Base-by-base conservation (phyloP, 306 rosid genomes). In the Cucurbita argyrosperma region DNA sequence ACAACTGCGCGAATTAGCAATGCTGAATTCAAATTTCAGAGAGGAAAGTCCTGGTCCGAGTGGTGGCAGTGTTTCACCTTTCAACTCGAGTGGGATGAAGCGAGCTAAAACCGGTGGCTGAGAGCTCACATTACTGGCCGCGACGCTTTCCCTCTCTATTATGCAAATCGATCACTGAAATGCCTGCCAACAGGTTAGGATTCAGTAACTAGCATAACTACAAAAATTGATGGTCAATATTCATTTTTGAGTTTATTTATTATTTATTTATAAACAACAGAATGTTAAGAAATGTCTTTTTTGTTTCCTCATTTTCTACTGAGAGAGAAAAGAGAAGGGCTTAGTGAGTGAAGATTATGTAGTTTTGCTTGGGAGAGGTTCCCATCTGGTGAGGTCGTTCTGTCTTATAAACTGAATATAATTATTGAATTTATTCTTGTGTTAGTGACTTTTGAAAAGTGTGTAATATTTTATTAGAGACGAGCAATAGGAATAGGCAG, bases 371-470 rank as follows among this genome's bases (percentile, higher is more conserved):
- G 57, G 45, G 60, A 49, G 43, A 5, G 71, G 71, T 8, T 64
- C n/a, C 14, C 42, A 42, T 64, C 23, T 87, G 88, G 83, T 85
- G 82, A 84, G 84, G 81, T 85, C 80, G 84, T 80, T 82, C 80
- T 73, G 68, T 74, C 52, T 56, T 83, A 82, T 75, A 80, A 82
- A 79, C 82, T 78, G 80, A 19, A 87, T 88, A 81, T 85, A 85
- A 83, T 88, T 90, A 92, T 92, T 92, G 96, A 89, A 92, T 92
- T 92, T 88, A 92, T 92, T 92, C 96, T 85, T 92, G 90, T 83
- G 85, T 82, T 77, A 85, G 87, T 84, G 79, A 85, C 86, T 81
- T 74, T 81, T 82, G 81, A 75, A 76, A 80, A 84, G 87, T 82
- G 89, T 88, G 91, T 70, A 50, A 30, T 70, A 30, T 68, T 68